These are phyloP conservation scores for Mangifera indica DNA, from an alignment of 345 rosid species.

Conservation along the genomic window DNA sequence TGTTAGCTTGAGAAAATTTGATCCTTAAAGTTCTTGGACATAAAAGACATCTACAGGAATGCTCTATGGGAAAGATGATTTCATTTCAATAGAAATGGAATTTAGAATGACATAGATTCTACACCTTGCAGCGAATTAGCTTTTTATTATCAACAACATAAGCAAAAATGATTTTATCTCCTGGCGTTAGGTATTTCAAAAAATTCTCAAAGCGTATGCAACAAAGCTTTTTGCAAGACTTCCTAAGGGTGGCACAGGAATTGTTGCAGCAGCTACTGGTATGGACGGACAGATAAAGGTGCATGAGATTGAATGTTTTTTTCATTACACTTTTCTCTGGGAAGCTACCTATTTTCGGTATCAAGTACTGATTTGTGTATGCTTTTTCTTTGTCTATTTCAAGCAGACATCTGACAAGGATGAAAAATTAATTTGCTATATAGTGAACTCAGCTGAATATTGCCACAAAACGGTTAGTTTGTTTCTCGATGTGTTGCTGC, in stretches of 20 bases:
- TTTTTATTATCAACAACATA: neutral
- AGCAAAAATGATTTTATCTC: constrained; percentile 6
- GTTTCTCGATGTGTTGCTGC: constrained; percentile 23
- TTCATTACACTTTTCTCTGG: neutral
- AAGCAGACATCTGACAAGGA: constrained; percentile 90
- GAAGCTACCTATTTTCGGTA: neutral
- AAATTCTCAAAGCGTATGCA: constrained; percentile 89
- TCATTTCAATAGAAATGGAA: neutral
- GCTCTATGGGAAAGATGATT: too few species aligned
- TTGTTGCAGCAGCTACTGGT: constrained; percentile 99
- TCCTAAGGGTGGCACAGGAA: constrained; percentile 95
- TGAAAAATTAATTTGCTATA: constrained; percentile 89
- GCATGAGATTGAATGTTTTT: neutral
- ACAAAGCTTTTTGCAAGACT: constrained; percentile 80
- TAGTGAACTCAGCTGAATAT: constrained; percentile 95
- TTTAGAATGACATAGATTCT: neutral
- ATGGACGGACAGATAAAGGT: constrained; percentile 98
- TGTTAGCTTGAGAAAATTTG: too few species aligned
- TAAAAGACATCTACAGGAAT: too few species aligned
- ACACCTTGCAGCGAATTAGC: constrained; percentile 13
- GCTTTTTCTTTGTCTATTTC: constrained; percentile 19
- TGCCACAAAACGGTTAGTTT: constrained; percentile 86
- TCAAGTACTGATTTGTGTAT: constrained; percentile 18
- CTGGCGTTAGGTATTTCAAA: constrained; percentile 76
- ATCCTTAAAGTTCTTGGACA: too few species aligned